Conservation (phyloP, 163 green algal species). For the Scenedesmus sp. region DNA sequence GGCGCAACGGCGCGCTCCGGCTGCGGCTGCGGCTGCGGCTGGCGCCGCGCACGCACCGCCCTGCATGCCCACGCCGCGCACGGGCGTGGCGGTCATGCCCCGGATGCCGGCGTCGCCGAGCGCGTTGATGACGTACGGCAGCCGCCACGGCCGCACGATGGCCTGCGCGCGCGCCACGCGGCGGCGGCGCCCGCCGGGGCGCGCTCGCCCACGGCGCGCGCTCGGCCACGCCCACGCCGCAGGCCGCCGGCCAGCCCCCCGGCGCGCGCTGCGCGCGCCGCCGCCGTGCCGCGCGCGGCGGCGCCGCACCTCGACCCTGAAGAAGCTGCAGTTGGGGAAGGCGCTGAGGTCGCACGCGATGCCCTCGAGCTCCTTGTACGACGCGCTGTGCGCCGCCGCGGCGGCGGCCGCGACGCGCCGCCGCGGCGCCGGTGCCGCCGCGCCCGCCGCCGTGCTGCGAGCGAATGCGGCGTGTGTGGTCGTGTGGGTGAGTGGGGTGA, state of each 20-base stretch:
- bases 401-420: not conserved
- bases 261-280: too few relatives aligned
- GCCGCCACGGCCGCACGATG: constrained; percentile 73
- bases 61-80: constrained; percentile 65
- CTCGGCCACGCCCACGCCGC: too few relatives aligned
- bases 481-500: too few relatives aligned
- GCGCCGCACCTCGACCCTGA: constrained; percentile 55
- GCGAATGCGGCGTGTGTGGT: too few relatives aligned
- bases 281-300: not conserved
- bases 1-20: too few relatives aligned
- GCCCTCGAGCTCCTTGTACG: constrained; percentile 56
- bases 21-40: not conserved
- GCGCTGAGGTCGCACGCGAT: constrained; percentile 57
- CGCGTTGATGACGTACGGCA: constrained; percentile 62
- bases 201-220: too few relatives aligned
- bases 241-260: too few relatives aligned
- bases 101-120: constrained; percentile 66
- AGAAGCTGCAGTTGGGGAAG: constrained; percentile 64
- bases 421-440: too few relatives aligned
- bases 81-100: constrained; percentile 65
- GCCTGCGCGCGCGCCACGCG: too few relatives aligned
- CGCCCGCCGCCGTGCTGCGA: too few relatives aligned
- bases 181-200: too few relatives aligned
- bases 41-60: constrained; percentile 34
- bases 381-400: constrained; percentile 26